Evolutionary conservation across 192 early-diverging fungal genomes (phyloP).

Genomic region (Blastocladiella britannica): DNA sequence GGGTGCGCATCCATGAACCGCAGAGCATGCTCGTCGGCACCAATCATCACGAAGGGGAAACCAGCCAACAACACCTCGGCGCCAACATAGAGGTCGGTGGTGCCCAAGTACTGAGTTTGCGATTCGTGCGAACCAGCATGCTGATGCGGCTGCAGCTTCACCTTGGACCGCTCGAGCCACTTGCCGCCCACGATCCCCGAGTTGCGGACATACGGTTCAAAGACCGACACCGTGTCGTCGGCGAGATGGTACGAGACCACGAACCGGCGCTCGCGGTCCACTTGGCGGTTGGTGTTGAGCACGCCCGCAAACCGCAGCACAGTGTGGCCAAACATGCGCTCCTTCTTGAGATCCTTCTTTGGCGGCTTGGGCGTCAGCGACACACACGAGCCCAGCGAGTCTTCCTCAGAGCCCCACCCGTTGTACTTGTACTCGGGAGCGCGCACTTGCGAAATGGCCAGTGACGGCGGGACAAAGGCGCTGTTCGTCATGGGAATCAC

Average conservation of each 20-base stretch:
- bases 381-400: not conserved
- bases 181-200: conserved; percentile 1
- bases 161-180: not conserved
- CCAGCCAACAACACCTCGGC: not conserved
- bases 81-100: not conserved
- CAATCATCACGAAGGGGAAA: conserved; percentile 4
- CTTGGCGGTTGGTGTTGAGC: conserved; percentile 2
- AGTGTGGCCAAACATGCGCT: not conserved
- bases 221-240: conserved; percentile 4
- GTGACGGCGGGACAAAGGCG: not conserved
- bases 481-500: not conserved
- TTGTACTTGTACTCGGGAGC: too few species aligned
- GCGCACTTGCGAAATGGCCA: not conserved
- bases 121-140: too few species aligned
- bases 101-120: too few species aligned
- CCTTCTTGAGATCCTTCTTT: conserved; percentile 1
- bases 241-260: conserved; percentile 3
- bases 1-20: conserved; percentile 5
- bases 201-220: conserved; percentile 3
- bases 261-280: conserved; percentile 4
- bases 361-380: conserved; percentile 1
- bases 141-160: too few species aligned
- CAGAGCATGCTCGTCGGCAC: conserved; percentile 4
- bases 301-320: conserved; percentile 1
- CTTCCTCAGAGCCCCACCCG: not conserved